A percentile compares a stretch with the other conserved stretches of the same genome.
phyloP scores from a whole-genome alignment of 2,329 filamentous ascomycete species.

The Trichoderma atrobrunneum region DNA sequence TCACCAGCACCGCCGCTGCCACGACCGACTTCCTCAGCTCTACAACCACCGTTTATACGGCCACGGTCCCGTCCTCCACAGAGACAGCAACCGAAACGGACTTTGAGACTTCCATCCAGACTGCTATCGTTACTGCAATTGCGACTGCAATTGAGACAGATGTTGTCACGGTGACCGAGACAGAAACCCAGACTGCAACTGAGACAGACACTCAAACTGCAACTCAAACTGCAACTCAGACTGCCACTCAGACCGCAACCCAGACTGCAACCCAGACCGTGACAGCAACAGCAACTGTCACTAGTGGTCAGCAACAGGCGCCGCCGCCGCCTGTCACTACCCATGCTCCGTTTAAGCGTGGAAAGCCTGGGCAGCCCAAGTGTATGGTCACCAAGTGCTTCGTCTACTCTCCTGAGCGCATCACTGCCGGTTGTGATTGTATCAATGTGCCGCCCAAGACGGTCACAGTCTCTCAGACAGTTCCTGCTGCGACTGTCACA shows the following conservation, averaged over 20 bases:
- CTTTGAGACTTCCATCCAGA: background rate
- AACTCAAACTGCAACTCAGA: background rate
- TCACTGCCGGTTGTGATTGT: conserved; percentile 27
- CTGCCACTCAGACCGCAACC: background rate
- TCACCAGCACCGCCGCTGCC: conserved; percentile 16
- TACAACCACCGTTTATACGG: conserved; percentile 24
- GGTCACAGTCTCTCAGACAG: conserved; percentile 21
- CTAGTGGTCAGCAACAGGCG: background rate
- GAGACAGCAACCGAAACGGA: conserved; percentile 16
- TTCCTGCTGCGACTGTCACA: conserved; percentile 16
- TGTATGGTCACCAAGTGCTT: conserved; percentile 26
- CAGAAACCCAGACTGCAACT: conserved; percentile 19
- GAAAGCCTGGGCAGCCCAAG: conserved; percentile 18
- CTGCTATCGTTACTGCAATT: background rate
- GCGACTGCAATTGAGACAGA: background rate
- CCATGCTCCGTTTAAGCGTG: conserved; percentile 11
- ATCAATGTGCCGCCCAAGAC: conserved; percentile 25
- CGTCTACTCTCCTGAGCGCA: conserved; percentile 26
- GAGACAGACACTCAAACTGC: background rate
- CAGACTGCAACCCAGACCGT: conserved; percentile 20
- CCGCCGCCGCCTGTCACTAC: background rate
- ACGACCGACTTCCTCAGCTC: conserved; percentile 16
- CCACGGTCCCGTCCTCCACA: conserved; percentile 24
- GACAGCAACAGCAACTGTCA: conserved; percentile 20
- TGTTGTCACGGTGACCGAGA: background rate